These are phyloP conservation scores for Cydonia oblonga DNA, from an alignment of 331 rosid genomes.

Conservation along the genomic window DNA sequence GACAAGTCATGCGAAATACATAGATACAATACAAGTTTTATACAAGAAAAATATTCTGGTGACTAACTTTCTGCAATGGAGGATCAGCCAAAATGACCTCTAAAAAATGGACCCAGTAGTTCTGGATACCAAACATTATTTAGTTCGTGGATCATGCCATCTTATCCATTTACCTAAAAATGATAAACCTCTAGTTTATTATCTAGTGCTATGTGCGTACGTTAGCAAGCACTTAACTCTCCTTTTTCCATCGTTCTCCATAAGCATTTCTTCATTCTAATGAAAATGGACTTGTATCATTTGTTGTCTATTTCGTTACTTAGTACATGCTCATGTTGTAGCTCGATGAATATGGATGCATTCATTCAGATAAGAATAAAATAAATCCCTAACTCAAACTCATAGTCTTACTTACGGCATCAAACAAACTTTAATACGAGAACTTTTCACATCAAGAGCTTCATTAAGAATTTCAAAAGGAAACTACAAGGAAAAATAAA, in stretches of 20 bases:
- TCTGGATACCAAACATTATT: slow-evolving; percentile 6
- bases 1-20: background rate
- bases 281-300: background rate
- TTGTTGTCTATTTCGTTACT: background rate
- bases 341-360: background rate
- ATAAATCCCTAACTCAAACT: background rate
- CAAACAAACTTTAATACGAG: no score
- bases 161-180: slow-evolving; percentile 11
- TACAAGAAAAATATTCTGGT: slow-evolving; percentile 5
- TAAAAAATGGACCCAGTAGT: background rate
- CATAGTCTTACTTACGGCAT: background rate
- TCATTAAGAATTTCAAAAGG: no score
- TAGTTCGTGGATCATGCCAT: slow-evolving; percentile 6
- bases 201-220: background rate
- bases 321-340: background rate
- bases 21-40: background rate
- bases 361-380: background rate
- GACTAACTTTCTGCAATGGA: slow-evolving; percentile 6
- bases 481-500: no score
- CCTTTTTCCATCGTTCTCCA: background rate
- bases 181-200: background rate
- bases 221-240: background rate
- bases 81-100: slow-evolving; percentile 3
- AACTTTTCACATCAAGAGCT: no score
- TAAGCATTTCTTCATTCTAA: background rate